These are phyloP conservation scores for Monoraphidium neglectum DNA, from an alignment of 139 green algal genomes.

Conservation along the genomic window DNA sequence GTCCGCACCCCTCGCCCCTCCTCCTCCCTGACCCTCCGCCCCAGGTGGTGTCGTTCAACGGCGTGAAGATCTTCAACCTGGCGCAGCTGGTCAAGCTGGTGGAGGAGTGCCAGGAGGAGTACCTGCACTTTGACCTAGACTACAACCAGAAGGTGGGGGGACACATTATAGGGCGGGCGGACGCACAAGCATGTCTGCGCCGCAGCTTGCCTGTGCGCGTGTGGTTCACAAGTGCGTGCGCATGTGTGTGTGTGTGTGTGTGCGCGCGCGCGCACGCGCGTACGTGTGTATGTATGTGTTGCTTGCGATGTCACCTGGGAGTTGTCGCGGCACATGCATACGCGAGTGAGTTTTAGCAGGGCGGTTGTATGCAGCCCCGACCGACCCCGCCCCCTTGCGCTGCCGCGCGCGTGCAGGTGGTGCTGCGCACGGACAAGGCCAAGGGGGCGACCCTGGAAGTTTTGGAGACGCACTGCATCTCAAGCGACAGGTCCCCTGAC, in stretches of 20 bases:
- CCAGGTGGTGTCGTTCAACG: conserved; percentile 75
- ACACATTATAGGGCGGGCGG: conserved; percentile 12
- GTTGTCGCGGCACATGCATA: background rate
- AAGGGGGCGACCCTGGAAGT: conserved; percentile 65
- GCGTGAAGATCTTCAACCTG: conserved; percentile 64
- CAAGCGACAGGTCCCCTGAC: conserved; percentile 54
- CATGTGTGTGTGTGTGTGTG: background rate
- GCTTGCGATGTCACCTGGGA: background rate
- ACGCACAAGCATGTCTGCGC: background rate
- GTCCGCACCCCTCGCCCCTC: too few species aligned
- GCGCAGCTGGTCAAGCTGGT: conserved; percentile 64
- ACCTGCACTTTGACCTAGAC: conserved; percentile 76
- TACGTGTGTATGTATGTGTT: background rate
- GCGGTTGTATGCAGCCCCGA: background rate
- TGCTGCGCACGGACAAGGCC: conserved; percentile 47
- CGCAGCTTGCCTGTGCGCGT: background rate
- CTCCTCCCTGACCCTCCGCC: background rate
- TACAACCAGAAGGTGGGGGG: conserved; percentile 63
- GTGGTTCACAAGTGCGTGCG: background rate
- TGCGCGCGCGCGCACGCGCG: too few species aligned
- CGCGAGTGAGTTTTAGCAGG: background rate
- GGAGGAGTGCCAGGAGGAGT: conserved; percentile 55
- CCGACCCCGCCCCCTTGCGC: background rate
- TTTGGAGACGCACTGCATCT: conserved; percentile 80
- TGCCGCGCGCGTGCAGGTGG: conserved; percentile 10